Evolutionary conservation across 495 filamentous ascomycete genomes (phyloP).

Genomic region (Tuber calosporum): DNA sequence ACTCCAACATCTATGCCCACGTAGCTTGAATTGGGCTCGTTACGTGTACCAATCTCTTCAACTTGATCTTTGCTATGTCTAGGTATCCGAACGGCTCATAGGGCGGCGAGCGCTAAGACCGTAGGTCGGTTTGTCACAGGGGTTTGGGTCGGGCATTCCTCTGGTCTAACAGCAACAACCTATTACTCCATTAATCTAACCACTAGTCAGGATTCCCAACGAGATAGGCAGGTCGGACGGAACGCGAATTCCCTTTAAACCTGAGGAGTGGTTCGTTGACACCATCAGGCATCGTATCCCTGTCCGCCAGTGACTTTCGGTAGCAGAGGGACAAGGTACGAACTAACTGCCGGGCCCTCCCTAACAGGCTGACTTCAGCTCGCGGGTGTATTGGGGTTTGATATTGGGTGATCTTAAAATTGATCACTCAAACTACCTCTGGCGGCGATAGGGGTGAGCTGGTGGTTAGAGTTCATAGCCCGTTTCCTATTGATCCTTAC

Average conservation of each 20-base stretch:
- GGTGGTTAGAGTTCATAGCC: neutral
- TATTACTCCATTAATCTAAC: neutral
- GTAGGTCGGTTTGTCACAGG: neutral
- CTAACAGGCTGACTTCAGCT: neutral
- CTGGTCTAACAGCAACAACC: neutral
- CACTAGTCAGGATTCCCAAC: neutral
- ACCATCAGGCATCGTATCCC: neutral
- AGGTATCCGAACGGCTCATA: neutral
- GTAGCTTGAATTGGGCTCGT: neutral
- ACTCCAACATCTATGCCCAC: neutral
- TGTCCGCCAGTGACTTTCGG: neutral
- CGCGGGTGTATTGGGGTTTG: neutral
- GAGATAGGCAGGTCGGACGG: neutral
- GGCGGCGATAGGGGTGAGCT: neutral
- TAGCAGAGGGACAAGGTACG: neutral
- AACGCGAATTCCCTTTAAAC: neutral
- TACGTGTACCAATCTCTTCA: conserved; percentile 3
- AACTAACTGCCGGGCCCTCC: neutral
- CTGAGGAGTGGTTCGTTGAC: neutral
- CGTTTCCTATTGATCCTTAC: neutral
- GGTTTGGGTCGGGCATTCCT: neutral
- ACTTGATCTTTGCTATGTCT: neutral
- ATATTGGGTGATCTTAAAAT: neutral
- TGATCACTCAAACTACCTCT: neutral
- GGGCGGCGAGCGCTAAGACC: neutral